Evolutionary conservation across 1,284 basidiomycete genomes (phyloP).

Genomic region (Boletellus dicymbophilus): DNA sequence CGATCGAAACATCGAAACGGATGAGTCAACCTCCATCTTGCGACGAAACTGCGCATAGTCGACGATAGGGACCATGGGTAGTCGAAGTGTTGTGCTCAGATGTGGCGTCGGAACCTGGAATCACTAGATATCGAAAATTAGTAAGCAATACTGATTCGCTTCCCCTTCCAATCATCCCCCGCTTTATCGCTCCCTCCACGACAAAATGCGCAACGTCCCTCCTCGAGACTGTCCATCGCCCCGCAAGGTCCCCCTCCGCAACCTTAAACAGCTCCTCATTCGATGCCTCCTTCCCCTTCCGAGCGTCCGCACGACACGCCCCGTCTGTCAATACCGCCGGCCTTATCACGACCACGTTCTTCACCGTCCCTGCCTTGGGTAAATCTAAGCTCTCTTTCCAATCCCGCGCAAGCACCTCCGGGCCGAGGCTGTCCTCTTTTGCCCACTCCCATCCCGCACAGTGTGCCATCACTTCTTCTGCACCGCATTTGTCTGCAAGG

Average conservation of each 20-base stretch:
- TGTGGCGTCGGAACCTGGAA: too few species aligned
- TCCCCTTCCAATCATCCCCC: slow-evolving; percentile 54
- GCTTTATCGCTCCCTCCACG: slow-evolving; percentile 45
- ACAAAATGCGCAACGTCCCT: slow-evolving; percentile 68
- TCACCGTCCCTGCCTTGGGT: slow-evolving; percentile 43
- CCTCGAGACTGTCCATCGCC: slow-evolving; percentile 57
- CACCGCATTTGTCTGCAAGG: slow-evolving; percentile 59
- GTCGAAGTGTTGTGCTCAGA: too few species aligned
- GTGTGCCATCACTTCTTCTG: slow-evolving; percentile 49
- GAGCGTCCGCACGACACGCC: slow-evolving; percentile 40
- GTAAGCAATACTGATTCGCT: slow-evolving; percentile 43
- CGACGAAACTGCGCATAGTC: too few species aligned
- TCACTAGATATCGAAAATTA: slow-evolving; percentile 23
- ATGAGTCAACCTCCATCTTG: too few species aligned
- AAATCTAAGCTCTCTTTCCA: slow-evolving; percentile 41
- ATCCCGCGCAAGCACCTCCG: slow-evolving; percentile 39
- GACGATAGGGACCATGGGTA: too few species aligned
- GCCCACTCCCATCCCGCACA: slow-evolving; percentile 50
- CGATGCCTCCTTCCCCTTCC: neutral
- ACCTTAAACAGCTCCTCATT: slow-evolving; percentile 35
- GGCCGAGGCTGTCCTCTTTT: slow-evolving; percentile 32
- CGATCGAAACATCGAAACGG: too few species aligned
- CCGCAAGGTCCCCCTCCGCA: slow-evolving; percentile 37
- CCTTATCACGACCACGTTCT: slow-evolving; percentile 51
- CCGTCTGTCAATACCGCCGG: slow-evolving; percentile 61